A percentile compares a stretch with the other conserved stretches of the same genome.
Conservation (phyloP, 2,329 filamentous ascomycete genomes). For the Pseudogymnoascus sp. region DNA sequence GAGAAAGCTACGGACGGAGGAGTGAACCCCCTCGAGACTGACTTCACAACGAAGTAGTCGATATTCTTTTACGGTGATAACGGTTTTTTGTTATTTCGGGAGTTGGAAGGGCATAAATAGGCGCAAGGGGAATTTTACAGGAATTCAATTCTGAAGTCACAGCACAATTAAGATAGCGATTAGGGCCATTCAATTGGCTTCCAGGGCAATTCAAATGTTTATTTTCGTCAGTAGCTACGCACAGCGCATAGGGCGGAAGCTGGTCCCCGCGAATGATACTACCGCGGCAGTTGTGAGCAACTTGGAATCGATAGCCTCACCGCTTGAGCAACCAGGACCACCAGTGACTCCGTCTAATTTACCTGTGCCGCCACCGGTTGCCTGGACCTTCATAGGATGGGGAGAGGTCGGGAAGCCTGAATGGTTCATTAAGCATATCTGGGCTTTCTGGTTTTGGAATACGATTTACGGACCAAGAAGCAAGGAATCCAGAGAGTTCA, state of each 20-base stretch:
- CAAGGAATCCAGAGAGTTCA: neutral
- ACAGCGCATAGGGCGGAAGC: neutral
- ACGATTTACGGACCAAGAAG: neutral
- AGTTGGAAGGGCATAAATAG: neutral
- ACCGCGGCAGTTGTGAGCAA: neutral
- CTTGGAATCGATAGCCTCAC: neutral
- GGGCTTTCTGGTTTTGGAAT: neutral
- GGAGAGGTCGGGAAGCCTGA: neutral
- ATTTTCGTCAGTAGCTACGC: constrained; percentile 4
- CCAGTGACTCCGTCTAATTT: neutral
- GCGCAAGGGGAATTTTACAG: neutral
- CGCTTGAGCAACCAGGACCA: neutral
- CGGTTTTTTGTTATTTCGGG: neutral
- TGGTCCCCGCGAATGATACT: neutral
- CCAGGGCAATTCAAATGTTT: neutral
- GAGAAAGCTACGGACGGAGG: constrained; percentile 62
- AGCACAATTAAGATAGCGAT: constrained; percentile 2
- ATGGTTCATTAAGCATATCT: neutral
- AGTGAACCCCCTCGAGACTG: constrained; percentile 64
- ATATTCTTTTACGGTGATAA: neutral
- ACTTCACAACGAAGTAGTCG: constrained; percentile 67
- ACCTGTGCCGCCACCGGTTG: neutral
- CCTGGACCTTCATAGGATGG: neutral
- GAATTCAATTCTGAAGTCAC: neutral
- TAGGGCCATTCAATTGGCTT: neutral